These are phyloP conservation scores for Rachicladosporium sp. DNA, from an alignment of 2,329 filamentous ascomycete genomes.

Conservation along the genomic window DNA sequence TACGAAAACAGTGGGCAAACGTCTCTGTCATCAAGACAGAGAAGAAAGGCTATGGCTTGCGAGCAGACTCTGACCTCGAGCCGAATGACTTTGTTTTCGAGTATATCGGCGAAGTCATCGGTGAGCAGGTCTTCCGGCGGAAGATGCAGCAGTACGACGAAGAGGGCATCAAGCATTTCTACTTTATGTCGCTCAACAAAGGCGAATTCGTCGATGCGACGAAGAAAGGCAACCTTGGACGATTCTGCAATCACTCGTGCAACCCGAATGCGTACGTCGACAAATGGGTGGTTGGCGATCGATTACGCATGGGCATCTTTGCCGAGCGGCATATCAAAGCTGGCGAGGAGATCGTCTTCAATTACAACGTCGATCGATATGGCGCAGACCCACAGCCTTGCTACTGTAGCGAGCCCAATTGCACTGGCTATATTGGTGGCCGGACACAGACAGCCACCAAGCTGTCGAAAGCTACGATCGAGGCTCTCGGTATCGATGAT, in stretches of 20 bases:
- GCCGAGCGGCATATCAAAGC: constrained; percentile 70
- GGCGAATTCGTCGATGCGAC: constrained; percentile 96
- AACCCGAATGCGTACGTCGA: constrained; percentile 98
- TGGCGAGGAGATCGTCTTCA: constrained; percentile 94
- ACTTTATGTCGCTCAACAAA: constrained; percentile 98
- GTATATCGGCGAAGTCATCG: constrained; percentile 97
- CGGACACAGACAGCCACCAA: constrained; percentile 97
- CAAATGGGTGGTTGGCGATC: constrained; percentile 97
- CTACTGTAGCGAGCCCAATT: constrained; percentile 94
- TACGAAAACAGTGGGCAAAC: constrained; percentile 74
- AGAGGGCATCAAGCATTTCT: constrained; percentile 97
- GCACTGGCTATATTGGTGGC: constrained; percentile 90
- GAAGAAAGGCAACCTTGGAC: constrained; percentile 86
- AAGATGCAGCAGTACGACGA: constrained; percentile 90
- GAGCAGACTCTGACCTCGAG: constrained; percentile 63
- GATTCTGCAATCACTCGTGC: constrained; percentile 98
- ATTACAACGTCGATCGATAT: constrained; percentile 98
- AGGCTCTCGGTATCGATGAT: constrained; percentile 91
- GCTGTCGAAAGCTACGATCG: constrained; percentile 74
- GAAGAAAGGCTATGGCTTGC: constrained; percentile 91
- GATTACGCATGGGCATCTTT: constrained; percentile 98
- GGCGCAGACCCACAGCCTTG: constrained; percentile 93
- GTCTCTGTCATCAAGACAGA: constrained; percentile 96
- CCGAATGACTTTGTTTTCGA: constrained; percentile 91
- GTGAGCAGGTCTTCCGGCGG: constrained; percentile 75